Conservation (phyloP, 225 moss, liverwort and hornwort genomes). For the Straminergon stramineum region DNA sequence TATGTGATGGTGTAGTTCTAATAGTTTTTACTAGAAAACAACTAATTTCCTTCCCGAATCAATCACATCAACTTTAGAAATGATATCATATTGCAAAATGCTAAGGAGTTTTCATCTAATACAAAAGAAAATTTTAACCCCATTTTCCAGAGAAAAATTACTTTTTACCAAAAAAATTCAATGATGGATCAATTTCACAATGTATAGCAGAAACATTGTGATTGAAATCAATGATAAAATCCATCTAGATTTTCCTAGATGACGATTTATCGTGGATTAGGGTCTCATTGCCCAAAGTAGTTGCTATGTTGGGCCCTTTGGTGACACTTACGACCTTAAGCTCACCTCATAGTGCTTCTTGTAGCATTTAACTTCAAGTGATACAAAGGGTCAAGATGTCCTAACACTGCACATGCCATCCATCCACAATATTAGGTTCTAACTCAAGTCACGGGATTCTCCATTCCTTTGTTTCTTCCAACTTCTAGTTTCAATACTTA, state of each 20-base stretch:
- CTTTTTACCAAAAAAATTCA: background rate
- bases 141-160: no score
- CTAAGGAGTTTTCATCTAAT: background rate
- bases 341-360: no score
- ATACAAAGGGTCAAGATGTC: no score
- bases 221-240: background rate
- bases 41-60: background rate
- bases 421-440: no score
- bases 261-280: background rate
- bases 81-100: background rate
- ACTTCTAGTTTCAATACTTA: no score
- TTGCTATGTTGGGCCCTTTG: no score
- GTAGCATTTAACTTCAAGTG: no score
- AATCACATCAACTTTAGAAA: background rate
- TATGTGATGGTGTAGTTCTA: background rate
- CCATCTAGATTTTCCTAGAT: background rate
- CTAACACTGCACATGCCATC: no score
- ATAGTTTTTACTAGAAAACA: background rate
- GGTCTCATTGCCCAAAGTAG: background rate
- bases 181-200: rapidly evolving
- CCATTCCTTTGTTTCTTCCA: no score
- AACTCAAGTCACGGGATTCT: no score
- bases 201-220: background rate
- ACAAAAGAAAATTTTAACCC: background rate
- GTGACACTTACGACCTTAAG: no score